phyloP scores from a whole-genome alignment of 306 rosid species.

The Adenanthera pavonina region DNA sequence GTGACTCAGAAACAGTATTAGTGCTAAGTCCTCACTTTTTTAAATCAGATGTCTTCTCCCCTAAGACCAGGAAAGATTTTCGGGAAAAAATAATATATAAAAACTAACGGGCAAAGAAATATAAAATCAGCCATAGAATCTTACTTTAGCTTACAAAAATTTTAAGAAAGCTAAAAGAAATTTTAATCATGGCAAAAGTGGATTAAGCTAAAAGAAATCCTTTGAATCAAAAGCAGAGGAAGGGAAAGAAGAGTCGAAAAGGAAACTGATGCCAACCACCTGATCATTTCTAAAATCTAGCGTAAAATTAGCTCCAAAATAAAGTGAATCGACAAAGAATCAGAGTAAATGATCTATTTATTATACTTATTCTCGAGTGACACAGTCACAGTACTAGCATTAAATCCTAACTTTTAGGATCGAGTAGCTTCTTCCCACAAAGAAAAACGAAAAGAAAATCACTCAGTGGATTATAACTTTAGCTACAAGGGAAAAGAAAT shows the following conservation, averaged over 20 bases:
- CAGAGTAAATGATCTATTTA: not conserved
- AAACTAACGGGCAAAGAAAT: not conserved
- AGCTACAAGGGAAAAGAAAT: not conserved
- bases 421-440: not conserved
- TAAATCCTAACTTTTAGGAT: not conserved
- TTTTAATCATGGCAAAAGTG: not conserved
- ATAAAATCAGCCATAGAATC: not conserved
- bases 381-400: conserved; percentile 1
- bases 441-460: not conserved
- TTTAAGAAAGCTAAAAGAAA: not conserved
- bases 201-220: not conserved
- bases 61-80: not conserved
- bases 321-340: not conserved
- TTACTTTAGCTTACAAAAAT: not conserved
- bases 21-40: not conserved
- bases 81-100: not conserved
- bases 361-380: not conserved
- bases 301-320: not conserved
- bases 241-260: not conserved
- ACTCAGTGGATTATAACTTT: not conserved
- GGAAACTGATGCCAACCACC: not conserved
- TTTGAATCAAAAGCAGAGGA: not conserved
- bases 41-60: not conserved
- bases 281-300: not conserved
- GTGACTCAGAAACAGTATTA: not conserved